phyloP scores from a whole-genome alignment of 495 filamentous ascomycete species.

The Geoglossum glabrum region DNA sequence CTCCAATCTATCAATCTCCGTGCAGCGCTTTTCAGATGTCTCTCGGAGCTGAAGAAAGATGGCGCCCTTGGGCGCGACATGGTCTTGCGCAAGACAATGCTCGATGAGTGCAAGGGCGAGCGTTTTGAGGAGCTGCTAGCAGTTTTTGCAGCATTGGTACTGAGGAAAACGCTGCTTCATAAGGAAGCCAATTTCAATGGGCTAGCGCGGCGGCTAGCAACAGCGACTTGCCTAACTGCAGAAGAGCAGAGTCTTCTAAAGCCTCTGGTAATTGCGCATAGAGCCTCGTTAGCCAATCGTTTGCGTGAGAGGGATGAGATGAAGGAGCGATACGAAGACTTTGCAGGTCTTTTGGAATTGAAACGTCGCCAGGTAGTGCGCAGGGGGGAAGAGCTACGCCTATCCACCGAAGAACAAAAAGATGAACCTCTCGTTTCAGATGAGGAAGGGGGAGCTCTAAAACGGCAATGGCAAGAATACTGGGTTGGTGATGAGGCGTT shows the following conservation, averaged over 20 bases:
- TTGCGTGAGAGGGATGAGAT: conserved; percentile 35
- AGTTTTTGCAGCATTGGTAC: conserved; percentile 56
- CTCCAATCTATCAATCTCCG: conserved; percentile 78
- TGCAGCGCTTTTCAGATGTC: conserved; percentile 54
- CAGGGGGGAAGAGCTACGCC: conserved; percentile 24
- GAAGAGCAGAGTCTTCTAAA: conserved; percentile 39
- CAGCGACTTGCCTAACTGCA: conserved; percentile 35
- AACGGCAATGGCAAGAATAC: conserved; percentile 38
- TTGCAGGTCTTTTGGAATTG: conserved; percentile 35
- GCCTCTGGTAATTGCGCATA: conserved; percentile 54
- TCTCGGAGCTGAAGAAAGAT: conserved; percentile 71
- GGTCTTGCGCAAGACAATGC: conserved; percentile 68
- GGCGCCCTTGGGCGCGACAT: conserved; percentile 58
- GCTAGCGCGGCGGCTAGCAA: conserved; percentile 33
- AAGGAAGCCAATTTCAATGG: not conserved
- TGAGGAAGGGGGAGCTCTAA: conserved; percentile 22
- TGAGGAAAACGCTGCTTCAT: conserved; percentile 33
- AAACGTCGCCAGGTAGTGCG: conserved; percentile 23
- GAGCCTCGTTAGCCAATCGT: conserved; percentile 32
- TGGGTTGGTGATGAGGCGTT: conserved; percentile 58
- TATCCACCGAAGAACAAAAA: conserved; percentile 1
- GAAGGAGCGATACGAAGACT: conserved; percentile 29
- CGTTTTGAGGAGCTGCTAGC: conserved; percentile 61
- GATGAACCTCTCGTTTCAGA: conserved; percentile 14
- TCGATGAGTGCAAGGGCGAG: conserved; percentile 79